Conservation (phyloP, 2,329 filamentous ascomycete genomes). For the Bipolaris oryzae region DNA sequence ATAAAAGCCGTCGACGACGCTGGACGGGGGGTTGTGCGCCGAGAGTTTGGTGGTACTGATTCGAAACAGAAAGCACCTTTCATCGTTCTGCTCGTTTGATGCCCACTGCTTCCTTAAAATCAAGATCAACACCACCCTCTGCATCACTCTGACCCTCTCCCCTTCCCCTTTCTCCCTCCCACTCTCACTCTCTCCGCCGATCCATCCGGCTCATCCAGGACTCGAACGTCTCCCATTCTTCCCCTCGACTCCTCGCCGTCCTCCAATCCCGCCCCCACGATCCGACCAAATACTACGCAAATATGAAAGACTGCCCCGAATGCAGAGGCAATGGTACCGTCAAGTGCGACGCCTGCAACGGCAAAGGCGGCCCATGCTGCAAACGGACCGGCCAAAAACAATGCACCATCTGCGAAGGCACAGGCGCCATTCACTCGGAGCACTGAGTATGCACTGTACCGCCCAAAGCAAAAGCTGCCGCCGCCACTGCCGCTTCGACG, state of each 20-base stretch:
- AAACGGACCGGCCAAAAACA: constrained; percentile 36
- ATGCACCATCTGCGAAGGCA: constrained; percentile 43
- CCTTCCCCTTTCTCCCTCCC: background rate
- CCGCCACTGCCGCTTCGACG: too few species aligned
- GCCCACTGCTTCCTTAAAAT: constrained; percentile 5
- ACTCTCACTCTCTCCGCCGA: too few species aligned
- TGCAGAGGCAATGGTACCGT: constrained; percentile 42
- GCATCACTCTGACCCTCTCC: constrained; percentile 3
- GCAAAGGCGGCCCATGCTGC: constrained; percentile 36
- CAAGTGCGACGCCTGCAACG: constrained; percentile 45
- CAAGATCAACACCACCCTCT: constrained; percentile 3
- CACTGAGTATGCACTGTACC: constrained; percentile 18
- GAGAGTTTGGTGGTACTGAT: constrained; percentile 6
- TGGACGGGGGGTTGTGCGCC: constrained; percentile 9
- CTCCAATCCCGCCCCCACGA: constrained; percentile 9
- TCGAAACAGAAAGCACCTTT: constrained; percentile 16
- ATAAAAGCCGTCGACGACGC: constrained; percentile 12
- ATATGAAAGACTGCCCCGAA: constrained; percentile 43
- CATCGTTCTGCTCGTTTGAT: constrained; percentile 11
- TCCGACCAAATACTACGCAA: constrained; percentile 12
- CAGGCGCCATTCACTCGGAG: constrained; percentile 42
- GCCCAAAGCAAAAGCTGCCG: too few species aligned
- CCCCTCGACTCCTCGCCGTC: background rate
- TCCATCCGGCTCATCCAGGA: background rate
- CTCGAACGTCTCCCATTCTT: background rate